Conservation (phyloP, 2,329 filamentous ascomycete species). For the Microascus cirrosus region DNA sequence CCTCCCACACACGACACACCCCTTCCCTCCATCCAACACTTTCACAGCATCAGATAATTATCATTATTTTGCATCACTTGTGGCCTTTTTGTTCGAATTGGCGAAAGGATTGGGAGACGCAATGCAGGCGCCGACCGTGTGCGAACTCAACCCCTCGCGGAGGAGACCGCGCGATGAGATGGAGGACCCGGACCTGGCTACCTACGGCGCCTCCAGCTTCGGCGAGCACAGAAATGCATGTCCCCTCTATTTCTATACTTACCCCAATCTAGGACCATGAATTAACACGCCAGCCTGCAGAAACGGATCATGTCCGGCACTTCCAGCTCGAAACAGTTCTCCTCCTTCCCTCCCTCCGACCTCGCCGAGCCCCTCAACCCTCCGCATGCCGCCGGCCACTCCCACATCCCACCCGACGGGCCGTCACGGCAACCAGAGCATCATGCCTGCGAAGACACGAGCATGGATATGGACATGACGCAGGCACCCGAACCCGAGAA, state of each 20-base stretch:
- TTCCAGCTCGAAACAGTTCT: slow-evolving; percentile 27
- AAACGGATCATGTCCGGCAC: slow-evolving; percentile 41
- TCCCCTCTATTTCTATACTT: background rate
- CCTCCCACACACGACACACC: background rate
- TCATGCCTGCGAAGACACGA: slow-evolving; percentile 19
- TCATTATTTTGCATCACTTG: background rate
- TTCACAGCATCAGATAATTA: background rate
- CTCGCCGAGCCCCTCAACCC: slow-evolving; percentile 27
- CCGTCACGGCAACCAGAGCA: background rate
- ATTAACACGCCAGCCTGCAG: slow-evolving; percentile 16
- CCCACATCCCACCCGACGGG: background rate
- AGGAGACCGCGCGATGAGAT: background rate
- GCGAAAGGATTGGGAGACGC: background rate
- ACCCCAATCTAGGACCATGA: background rate
- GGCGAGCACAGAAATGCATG: slow-evolving; percentile 1
- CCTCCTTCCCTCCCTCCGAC: slow-evolving; percentile 18
- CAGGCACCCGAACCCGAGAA: slow-evolving; percentile 6
- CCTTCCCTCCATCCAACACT: background rate
- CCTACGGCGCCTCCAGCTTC: background rate
- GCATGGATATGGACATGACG: slow-evolving; percentile 41
- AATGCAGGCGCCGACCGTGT: background rate
- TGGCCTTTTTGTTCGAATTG: background rate
- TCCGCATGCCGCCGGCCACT: slow-evolving; percentile 6
- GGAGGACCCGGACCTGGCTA: background rate
- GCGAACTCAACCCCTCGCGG: background rate